A percentile compares a stretch with the other conserved stretches of the same genome.
phyloP scores from a whole-genome alignment of 345 rosid genomes.

The Salix exigua region DNA sequence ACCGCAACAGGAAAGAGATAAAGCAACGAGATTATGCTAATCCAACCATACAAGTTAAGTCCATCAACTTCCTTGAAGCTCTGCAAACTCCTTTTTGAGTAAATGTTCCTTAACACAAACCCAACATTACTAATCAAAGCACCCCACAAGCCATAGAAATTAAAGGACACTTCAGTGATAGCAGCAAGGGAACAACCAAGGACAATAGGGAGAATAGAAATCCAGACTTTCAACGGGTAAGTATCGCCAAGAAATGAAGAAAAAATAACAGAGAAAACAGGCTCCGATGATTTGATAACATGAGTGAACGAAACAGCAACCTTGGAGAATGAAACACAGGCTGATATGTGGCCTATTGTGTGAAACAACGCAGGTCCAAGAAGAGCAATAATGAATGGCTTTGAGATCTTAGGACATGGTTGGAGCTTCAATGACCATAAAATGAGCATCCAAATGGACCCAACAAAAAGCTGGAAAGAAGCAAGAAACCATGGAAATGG shows the following conservation, averaged over 20 bases:
- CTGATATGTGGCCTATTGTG: constrained; percentile 93
- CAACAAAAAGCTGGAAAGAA: constrained; percentile 85
- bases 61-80: constrained; percentile 85
- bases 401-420: constrained; percentile 76
- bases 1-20: constrained; percentile 85
- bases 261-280: constrained; percentile 92
- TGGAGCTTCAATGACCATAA: constrained; percentile 81
- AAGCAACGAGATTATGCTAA: constrained; percentile 63
- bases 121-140: constrained; percentile 97
- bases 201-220: constrained; percentile 87
- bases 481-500: constrained; percentile 98
- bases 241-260: constrained; percentile 84
- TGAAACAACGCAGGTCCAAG: constrained; percentile 95
- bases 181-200: constrained; percentile 96
- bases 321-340: constrained; percentile 94
- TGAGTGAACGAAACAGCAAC: constrained; percentile 98
- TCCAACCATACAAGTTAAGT: constrained; percentile 81
- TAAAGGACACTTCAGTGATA: constrained; percentile 87
- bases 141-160: constrained; percentile 73
- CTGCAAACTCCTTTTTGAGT: constrained; percentile 75
- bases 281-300: constrained; percentile 93
- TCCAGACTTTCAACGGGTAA: constrained; percentile 82
- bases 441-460: constrained; percentile 85
- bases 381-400: constrained; percentile 76
- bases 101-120: constrained; percentile 81